Evolutionary conservation across 192 early-diverging fungal genomes (phyloP).

Genomic region (Anaeromyces robustus): DNA sequence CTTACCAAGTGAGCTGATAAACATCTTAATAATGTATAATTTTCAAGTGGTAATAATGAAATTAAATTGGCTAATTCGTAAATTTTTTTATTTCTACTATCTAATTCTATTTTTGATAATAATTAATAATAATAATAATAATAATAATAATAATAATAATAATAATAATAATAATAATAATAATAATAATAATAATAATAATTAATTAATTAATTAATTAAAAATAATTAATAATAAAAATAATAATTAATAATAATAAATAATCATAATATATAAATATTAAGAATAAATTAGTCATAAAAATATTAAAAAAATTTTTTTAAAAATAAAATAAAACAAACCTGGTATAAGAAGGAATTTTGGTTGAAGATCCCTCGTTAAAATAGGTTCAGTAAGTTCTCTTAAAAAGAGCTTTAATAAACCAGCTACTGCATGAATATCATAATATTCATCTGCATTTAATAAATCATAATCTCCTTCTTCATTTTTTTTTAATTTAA

Average conservation of each 20-base stretch:
- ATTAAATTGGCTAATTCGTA: slow-evolving; percentile 67
- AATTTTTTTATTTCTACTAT: slow-evolving; percentile 64
- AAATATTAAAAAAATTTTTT: slow-evolving; percentile 4
- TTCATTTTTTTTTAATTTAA: too few relatives aligned
- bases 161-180: too few relatives aligned
- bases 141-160: too few relatives aligned
- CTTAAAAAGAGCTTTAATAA: slow-evolving; percentile 82
- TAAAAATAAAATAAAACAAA: slow-evolving; percentile 7
- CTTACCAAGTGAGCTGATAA: slow-evolving; percentile 80
- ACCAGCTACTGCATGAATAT: slow-evolving; percentile 87
- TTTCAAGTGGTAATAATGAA: slow-evolving; percentile 58
- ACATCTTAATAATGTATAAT: slow-evolving; percentile 77
- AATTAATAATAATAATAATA: too few relatives aligned
- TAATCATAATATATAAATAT: too few relatives aligned
- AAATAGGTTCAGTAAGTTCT: slow-evolving; percentile 71
- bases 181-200: too few relatives aligned
- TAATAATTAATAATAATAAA: too few relatives aligned
- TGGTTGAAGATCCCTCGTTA: slow-evolving; percentile 71
- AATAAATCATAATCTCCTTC: slow-evolving; percentile 65
- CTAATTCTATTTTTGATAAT: slow-evolving; percentile 44
- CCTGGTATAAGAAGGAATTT: slow-evolving; percentile 73
- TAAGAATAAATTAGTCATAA: too few relatives aligned
- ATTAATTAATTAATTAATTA: too few relatives aligned
- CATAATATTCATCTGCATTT: slow-evolving; percentile 45
- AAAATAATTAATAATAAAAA: too few relatives aligned